Percentiles rank a stretch among this genome's conserved stretches.
Evolutionary conservation across 179 eudicot species (phyloP).

Genomic region (Drosera spatulata): DNA sequence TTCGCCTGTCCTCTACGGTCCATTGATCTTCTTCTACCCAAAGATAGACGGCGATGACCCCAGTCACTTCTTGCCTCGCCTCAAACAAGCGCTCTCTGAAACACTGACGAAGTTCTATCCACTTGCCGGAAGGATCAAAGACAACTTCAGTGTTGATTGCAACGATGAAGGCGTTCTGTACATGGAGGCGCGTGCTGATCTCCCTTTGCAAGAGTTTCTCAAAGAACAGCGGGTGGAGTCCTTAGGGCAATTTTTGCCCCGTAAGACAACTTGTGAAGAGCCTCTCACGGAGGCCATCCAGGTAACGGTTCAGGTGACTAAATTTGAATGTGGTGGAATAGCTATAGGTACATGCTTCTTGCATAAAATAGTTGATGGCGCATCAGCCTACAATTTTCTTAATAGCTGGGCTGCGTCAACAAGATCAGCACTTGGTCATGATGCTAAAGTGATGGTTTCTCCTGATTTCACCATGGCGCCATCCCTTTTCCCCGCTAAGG

Average conservation of each 20-base stretch:
- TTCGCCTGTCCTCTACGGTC: neutral
- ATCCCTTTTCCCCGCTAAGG: neutral
- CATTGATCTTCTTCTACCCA: conserved; percentile 9
- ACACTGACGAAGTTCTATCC: conserved; percentile 11
- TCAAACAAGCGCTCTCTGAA: conserved; percentile 5
- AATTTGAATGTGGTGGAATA: conserved; percentile 4
- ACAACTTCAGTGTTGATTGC: conserved; percentile 17
- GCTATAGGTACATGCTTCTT: conserved; percentile 3
- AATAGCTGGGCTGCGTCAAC: conserved; percentile 6
- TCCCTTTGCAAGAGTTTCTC: conserved; percentile 4
- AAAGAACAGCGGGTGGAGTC: neutral
- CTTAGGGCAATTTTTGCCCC: conserved; percentile 8
- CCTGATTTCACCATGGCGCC: neutral
- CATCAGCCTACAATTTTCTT: neutral
- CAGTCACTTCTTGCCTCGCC: neutral
- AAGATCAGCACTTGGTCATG: neutral
- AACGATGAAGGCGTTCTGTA: conserved; percentile 22
- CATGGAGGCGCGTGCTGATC: conserved; percentile 12
- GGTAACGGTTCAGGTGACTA: conserved; percentile 1
- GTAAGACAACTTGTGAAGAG: conserved; percentile 1
- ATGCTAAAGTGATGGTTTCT: neutral
- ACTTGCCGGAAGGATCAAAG: conserved; percentile 13
- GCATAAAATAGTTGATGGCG: conserved; percentile 5
- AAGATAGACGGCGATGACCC: neutral
- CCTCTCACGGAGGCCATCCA: neutral